A percentile compares a stretch with the other conserved stretches of the same genome.
Conservation (phyloP, 2,329 filamentous ascomycete genomes). For the Alternaria sp. region DNA sequence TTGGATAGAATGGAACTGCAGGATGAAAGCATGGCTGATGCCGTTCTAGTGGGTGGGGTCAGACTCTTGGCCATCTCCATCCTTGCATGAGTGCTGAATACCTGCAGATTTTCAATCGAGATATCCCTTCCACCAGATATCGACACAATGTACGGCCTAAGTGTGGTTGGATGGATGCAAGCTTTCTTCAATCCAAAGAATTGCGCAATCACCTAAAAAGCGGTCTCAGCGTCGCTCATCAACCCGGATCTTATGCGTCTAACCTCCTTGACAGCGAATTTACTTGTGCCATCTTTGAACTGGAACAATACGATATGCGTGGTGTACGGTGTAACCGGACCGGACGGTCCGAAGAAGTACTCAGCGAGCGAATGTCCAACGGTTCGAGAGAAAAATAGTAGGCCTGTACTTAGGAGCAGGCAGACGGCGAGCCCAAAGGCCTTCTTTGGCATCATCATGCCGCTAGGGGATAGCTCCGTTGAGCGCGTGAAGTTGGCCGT, state of each 20-base stretch:
- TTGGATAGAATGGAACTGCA: constrained; percentile 52
- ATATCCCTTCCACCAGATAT: constrained; percentile 46
- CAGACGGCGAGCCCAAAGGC: constrained; percentile 28
- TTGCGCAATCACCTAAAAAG: constrained; percentile 37
- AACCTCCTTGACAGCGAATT: constrained; percentile 44
- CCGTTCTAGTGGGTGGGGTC: constrained; percentile 53
- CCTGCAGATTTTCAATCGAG: constrained; percentile 46
- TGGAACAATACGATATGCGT: constrained; percentile 48
- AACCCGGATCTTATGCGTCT: constrained; percentile 1
- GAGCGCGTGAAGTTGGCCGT: constrained; percentile 1
- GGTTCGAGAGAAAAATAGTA: constrained; percentile 34
- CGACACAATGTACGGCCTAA: constrained; percentile 40
- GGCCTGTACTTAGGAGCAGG: constrained; percentile 16
- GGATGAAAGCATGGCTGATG: constrained; percentile 56
- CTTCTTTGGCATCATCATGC: constrained; percentile 38
- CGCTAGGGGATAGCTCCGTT: constrained; percentile 10
- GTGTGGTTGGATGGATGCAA: constrained; percentile 41
- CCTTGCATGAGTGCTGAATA: constrained; percentile 19
- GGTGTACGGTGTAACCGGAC: constrained; percentile 33
- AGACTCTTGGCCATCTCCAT: constrained; percentile 56
- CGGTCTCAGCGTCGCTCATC: constrained; percentile 21
- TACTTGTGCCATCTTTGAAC: constrained; percentile 41
- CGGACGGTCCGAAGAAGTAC: constrained; percentile 27
- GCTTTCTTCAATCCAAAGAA: constrained; percentile 44
- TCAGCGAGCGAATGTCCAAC: constrained; percentile 28